Evolutionary conservation across 2,329 filamentous ascomycete genomes (phyloP).

Genomic region (Coniella lustricola): DNA sequence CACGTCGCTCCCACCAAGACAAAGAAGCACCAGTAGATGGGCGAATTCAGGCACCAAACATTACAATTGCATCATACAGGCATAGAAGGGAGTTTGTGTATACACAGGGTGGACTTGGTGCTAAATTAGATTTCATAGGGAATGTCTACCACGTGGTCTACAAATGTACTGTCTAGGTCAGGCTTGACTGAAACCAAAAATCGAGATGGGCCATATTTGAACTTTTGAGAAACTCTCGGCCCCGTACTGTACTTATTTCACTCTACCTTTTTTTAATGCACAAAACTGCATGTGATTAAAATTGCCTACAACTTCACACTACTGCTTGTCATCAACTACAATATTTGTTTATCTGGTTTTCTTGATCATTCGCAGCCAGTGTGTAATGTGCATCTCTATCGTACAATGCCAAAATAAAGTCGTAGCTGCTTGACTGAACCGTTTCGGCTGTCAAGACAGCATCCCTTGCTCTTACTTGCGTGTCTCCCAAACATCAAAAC

Average conservation of each 20-base stretch:
- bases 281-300: too few species aligned
- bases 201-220: not conserved
- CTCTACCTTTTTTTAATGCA: too few species aligned
- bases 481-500: not conserved
- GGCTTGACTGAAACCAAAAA: too few species aligned
- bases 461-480: constrained; percentile 1
- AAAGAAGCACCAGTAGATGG: constrained; percentile 48
- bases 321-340: not conserved
- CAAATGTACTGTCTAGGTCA: not conserved
- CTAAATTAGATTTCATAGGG: constrained; percentile 9
- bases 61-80: constrained; percentile 7
- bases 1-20: constrained; percentile 29
- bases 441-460: constrained; percentile 7
- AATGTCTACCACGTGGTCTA: not conserved
- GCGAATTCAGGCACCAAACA: constrained; percentile 16
- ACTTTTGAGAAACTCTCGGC: too few species aligned
- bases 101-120: constrained; percentile 5
- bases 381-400: constrained; percentile 13
- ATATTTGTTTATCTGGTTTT: constrained; percentile 1
- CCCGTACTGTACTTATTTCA: too few species aligned
- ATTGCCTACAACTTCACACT: too few species aligned
- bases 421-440: constrained; percentile 11
- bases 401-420: constrained; percentile 14
- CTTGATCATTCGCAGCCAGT: constrained; percentile 7
- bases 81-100: constrained; percentile 14